phyloP scores from a whole-genome alignment of 306 rosid genomes.

The Glycine tomentella region DNA sequence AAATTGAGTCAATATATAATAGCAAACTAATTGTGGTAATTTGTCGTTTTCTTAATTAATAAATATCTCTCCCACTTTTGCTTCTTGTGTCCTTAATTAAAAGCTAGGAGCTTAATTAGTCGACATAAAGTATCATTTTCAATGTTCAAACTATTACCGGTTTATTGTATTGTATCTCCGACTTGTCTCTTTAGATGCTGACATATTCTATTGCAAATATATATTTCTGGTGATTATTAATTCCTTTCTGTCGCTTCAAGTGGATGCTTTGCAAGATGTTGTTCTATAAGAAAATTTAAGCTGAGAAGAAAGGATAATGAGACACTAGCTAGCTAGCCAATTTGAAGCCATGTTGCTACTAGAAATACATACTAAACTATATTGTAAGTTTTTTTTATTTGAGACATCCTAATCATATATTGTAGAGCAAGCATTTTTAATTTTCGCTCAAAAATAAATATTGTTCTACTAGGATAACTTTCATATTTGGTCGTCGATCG shows the following conservation, averaged over 20 bases:
- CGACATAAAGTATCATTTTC: neutral
- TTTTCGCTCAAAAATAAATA: neutral
- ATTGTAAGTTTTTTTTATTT: neutral
- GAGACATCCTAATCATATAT: neutral
- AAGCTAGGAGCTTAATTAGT: constrained; percentile 2
- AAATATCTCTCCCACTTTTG: neutral
- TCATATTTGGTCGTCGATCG: too few species aligned
- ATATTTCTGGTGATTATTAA: constrained; percentile 26
- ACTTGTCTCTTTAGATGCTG: neutral
- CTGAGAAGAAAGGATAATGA: neutral
- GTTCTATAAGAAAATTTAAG: neutral
- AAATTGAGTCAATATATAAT: neutral
- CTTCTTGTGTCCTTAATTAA: neutral
- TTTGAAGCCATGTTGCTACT: constrained; percentile 1
- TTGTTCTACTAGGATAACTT: neutral
- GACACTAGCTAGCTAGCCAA: neutral
- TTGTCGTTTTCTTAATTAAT: neutral
- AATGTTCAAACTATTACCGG: neutral
- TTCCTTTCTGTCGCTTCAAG: constrained; percentile 2
- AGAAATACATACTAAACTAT: neutral
- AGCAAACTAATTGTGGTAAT: neutral
- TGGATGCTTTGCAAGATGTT: neutral
- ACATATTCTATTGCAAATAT: too few species aligned
- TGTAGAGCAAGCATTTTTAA: neutral
- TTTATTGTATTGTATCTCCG: constrained; percentile 1